Base-by-base conservation (phyloP, 257 asterid species). In the Solanum pimpinellifolium region DNA sequence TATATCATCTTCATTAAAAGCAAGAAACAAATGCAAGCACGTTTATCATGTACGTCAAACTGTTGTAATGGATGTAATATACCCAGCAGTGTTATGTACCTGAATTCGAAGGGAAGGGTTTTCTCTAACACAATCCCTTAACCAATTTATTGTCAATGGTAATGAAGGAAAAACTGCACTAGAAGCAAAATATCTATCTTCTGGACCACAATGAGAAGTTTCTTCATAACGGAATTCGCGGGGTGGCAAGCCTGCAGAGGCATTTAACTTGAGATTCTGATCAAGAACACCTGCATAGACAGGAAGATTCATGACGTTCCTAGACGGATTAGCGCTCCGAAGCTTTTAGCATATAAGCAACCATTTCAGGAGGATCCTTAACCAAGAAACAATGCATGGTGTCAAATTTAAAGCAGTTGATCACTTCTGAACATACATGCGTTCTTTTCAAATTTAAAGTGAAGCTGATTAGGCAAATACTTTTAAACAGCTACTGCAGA, bases 71-170 rank as follows among this genome's bases (percentile, higher is more conserved):
- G 11, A 27, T 46, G 65, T 25, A 41, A 16, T 25, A 46, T 78
- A 65, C 44, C 86, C 78, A 84, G 42, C 29, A 35, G 85, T 73
- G 23, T 39, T 60, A 33, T 15, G 44, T 91, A 95, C 99, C 96
- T 96, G 97, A 90, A 95, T 87, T 90, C 93, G 90, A 56, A 87
- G 89, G 13, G 93, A 87, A 23, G 98, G 98, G 75, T 96, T 94
- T 76, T 92, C 93, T 90, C 86, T 93, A 41, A 86, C 96, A 29
- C 91, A 93, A 76, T 90, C 90, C 89, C 98, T 92, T 68, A 96
- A 89, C 98, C 98, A 96, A 31, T 91, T 90, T 89, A 96, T 93
- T 31, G 99, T 87, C 94, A 90, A 91, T 1, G 99, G 99, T 46
- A 96, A 92, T 5, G 98, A 76, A 76, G 98, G 93, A 86, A 93